These are phyloP conservation scores for Erysiphe neolycopersici DNA, from an alignment of 2,329 filamentous ascomycete species.

Conservation along the genomic window DNA sequence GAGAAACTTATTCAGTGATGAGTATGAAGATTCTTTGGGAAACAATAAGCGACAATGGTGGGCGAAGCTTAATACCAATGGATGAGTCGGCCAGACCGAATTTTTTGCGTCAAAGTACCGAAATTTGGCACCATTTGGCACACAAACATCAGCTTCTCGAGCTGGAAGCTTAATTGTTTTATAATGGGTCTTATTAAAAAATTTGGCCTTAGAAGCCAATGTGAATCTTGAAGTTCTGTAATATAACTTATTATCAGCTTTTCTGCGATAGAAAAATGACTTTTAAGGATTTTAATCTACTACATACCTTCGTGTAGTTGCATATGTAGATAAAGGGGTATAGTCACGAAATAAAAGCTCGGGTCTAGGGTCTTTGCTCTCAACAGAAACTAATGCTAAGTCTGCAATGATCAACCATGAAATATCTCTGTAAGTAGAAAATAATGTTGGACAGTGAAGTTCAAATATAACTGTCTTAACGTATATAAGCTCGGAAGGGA, in stretches of 20 bases:
- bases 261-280: too few relatives aligned
- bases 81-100: neutral
- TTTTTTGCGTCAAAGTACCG: slow-evolving; percentile 10
- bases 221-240: slow-evolving; percentile 3
- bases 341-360: too few relatives aligned
- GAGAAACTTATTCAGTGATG: slow-evolving; percentile 2
- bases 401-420: slow-evolving; percentile 21
- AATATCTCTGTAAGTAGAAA: slow-evolving; percentile 22
- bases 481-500: slow-evolving; percentile 16
- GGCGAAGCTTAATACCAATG: slow-evolving; percentile 10
- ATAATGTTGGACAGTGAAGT: slow-evolving; percentile 18
- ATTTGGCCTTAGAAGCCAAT: slow-evolving; percentile 12
- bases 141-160: slow-evolving; percentile 6
- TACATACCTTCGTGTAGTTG: too few relatives aligned
- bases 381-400: slow-evolving; percentile 6
- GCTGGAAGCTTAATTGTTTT: slow-evolving; percentile 10
- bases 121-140: slow-evolving; percentile 9
- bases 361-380: too few relatives aligned
- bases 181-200: slow-evolving; percentile 13
- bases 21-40: slow-evolving; percentile 11
- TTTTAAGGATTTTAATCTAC: too few relatives aligned
- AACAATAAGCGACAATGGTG: slow-evolving; percentile 15
- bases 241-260: too few relatives aligned
- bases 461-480: slow-evolving; percentile 24
- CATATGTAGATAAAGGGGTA: too few relatives aligned